Evolutionary conservation across 176 grass and related monocot genomes (phyloP).

Genomic region (Juncus effusus): DNA sequence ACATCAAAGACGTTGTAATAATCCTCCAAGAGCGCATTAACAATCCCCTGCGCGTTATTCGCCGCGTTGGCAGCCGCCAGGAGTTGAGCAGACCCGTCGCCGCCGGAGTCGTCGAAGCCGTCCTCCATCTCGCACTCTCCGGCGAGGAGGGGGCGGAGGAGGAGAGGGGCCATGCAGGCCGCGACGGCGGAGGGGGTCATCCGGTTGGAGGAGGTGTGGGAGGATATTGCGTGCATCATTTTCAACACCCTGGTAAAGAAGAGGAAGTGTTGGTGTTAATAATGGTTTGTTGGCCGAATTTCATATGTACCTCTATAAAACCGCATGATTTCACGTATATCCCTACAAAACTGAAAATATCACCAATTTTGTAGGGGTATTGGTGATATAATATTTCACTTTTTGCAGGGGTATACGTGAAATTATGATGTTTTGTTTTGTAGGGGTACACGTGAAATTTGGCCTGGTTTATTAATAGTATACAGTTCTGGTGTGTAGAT

Average conservation of each 20-base stretch:
- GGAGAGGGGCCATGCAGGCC: conserved; percentile 97
- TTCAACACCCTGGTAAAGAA: conserved; percentile 63
- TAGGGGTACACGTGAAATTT: too few relatives aligned
- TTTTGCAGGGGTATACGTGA: too few relatives aligned
- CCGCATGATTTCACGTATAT: too few relatives aligned
- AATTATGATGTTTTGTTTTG: too few relatives aligned
- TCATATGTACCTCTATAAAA: too few relatives aligned
- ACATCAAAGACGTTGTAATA: conserved; percentile 88
- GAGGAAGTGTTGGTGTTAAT: too few relatives aligned
- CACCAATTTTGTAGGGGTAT: too few relatives aligned
- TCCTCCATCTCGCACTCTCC: conserved; percentile 99
- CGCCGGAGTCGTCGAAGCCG: conserved; percentile 62
- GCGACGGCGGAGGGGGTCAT: conserved; percentile 96
- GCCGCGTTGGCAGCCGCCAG: conserved; percentile 96
- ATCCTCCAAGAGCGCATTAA: conserved; percentile 82
- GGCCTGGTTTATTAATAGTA: conserved; percentile 25
- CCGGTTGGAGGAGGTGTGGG: conserved; percentile 77
- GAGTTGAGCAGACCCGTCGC: conserved; percentile 88
- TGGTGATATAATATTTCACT: too few relatives aligned
- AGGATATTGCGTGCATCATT: conserved; percentile 91
- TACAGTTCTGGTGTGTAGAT: too few relatives aligned
- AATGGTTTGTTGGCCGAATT: too few relatives aligned
- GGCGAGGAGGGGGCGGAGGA: conserved; percentile 89
- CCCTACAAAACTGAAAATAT: too few relatives aligned
- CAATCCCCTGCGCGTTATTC: conserved; percentile 92